Conservation (phyloP, 1,139 yeast genomes). For the Hyphopichia burtonii region DNA sequence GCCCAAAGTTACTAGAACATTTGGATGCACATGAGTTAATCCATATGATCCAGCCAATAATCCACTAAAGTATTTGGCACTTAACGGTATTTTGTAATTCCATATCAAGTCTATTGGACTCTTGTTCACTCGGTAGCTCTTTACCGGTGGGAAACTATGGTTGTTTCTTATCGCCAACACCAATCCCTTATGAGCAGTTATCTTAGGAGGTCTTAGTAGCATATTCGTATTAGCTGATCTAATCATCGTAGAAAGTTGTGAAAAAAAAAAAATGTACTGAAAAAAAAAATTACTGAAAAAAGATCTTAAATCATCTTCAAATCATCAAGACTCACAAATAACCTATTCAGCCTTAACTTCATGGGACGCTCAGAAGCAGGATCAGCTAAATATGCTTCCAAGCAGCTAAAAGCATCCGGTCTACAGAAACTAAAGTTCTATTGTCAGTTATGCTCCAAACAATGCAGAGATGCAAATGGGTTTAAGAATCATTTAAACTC, state of each 20-base stretch:
- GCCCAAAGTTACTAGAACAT: constrained; percentile 30
- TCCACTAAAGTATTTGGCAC: constrained; percentile 28
- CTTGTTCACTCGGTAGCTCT: constrained; percentile 15
- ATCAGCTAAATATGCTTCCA: constrained; percentile 77
- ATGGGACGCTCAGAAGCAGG: constrained; percentile 63
- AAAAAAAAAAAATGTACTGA: not conserved
- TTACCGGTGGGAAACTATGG: constrained; percentile 2
- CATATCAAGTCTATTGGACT: constrained; percentile 25
- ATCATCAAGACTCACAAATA: not conserved
- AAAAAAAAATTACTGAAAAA: not conserved
- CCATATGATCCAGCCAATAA: constrained; percentile 26
- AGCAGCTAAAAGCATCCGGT: constrained; percentile 78
- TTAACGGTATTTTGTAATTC: constrained; percentile 26
- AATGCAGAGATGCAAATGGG: constrained; percentile 95
- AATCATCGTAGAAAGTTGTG: not conserved
- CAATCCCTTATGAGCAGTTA: not conserved
- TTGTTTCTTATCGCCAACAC: not conserved
- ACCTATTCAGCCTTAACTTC: not conserved
- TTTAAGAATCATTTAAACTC: constrained; percentile 83
- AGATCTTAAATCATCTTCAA: not conserved
- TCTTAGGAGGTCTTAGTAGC: not conserved
- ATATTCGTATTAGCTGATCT: too few relatives aligned
- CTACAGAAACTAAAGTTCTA: constrained; percentile 82
- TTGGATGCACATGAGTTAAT: constrained; percentile 38
- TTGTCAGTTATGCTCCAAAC: constrained; percentile 90